phyloP scores from a whole-genome alignment of 768 basidiomycete genomes.

The Hericium coralloides region DNA sequence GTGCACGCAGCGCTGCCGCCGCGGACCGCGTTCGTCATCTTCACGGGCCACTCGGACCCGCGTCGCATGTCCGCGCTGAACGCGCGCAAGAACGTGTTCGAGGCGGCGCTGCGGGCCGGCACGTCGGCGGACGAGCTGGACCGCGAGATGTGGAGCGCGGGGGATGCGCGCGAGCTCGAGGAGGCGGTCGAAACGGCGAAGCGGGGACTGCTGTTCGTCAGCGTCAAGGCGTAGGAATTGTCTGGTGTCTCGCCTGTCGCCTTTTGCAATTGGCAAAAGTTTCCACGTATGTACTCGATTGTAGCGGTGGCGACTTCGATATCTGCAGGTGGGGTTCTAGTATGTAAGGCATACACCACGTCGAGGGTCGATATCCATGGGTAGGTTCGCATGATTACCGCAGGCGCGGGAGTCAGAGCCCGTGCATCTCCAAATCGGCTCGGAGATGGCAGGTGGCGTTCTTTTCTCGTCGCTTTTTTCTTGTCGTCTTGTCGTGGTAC shows the following conservation, averaged over 20 bases:
- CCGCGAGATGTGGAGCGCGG: slow-evolving; percentile 60
- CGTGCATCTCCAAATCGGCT: no score
- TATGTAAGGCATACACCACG: no score
- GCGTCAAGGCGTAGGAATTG: slow-evolving; percentile 31
- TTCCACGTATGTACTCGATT: no score
- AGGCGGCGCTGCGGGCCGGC: slow-evolving; percentile 48
- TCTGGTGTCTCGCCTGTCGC: background rate
- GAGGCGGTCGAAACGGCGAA: slow-evolving; percentile 72
- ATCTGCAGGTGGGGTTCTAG: no score
- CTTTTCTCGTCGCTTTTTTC: no score
- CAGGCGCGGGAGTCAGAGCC: no score
- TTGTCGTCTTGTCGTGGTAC: no score
- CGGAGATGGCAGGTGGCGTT: no score
- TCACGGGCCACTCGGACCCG: slow-evolving; percentile 88
- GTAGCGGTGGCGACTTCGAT: no score
- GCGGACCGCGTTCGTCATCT: slow-evolving; percentile 74
- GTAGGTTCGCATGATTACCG: no score
- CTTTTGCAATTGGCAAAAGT: no score
- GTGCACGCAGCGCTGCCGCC: slow-evolving; percentile 66
- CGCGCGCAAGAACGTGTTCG: slow-evolving; percentile 63
- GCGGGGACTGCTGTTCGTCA: slow-evolving; percentile 77
- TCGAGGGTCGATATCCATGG: no score
- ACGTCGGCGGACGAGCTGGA: slow-evolving; percentile 48
- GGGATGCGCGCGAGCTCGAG: slow-evolving; percentile 73
- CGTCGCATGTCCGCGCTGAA: slow-evolving; percentile 68